Conservation (phyloP, 2,329 filamentous ascomycete species). For the Epichloe bromicola region DNA sequence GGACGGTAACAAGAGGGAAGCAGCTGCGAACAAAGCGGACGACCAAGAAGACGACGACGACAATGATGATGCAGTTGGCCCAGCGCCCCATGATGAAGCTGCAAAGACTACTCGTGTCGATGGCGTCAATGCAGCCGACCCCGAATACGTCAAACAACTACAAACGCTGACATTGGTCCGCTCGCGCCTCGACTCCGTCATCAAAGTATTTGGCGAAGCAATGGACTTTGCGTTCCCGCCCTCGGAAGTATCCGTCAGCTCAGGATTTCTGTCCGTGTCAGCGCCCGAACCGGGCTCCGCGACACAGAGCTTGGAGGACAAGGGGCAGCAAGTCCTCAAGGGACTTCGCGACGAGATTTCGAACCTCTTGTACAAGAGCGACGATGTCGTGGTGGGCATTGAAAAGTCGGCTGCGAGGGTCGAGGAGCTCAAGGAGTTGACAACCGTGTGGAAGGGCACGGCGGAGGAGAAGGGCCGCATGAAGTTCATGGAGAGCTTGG, state of each 20-base stretch:
- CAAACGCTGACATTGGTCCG: conserved; percentile 75
- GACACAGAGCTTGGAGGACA: conserved; percentile 64
- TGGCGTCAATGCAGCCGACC: conserved; percentile 29
- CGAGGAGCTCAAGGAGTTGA: conserved; percentile 63
- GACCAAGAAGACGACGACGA: conserved; percentile 9
- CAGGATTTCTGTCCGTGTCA: conserved; percentile 81
- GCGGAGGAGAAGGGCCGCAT: conserved; percentile 78
- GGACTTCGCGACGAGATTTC: conserved; percentile 59
- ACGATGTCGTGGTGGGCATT: conserved; percentile 52
- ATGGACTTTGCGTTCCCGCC: conserved; percentile 93
- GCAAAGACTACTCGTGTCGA: conserved; percentile 4
- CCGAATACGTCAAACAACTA: conserved; percentile 61
- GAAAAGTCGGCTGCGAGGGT: conserved; percentile 63
- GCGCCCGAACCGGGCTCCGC: conserved; percentile 59
- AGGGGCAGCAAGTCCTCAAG: conserved; percentile 69
- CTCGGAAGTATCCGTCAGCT: conserved; percentile 70
- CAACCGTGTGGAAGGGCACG: conserved; percentile 86
- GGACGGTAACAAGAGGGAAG: conserved; percentile 14
- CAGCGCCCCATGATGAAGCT: conserved; percentile 5
- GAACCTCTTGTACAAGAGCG: conserved; percentile 43
- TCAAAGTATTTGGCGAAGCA: conserved; percentile 83
- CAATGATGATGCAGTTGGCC: conserved; percentile 11
- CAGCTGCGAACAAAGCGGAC: neutral
- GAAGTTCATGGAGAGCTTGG: conserved; percentile 70
- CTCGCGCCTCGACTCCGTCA: conserved; percentile 72